Percentiles rank a stretch among this genome's conserved stretches.
Evolutionary conservation across 352 stramenopile species (phyloP).

Genomic region (Phytophthora meadii): DNA sequence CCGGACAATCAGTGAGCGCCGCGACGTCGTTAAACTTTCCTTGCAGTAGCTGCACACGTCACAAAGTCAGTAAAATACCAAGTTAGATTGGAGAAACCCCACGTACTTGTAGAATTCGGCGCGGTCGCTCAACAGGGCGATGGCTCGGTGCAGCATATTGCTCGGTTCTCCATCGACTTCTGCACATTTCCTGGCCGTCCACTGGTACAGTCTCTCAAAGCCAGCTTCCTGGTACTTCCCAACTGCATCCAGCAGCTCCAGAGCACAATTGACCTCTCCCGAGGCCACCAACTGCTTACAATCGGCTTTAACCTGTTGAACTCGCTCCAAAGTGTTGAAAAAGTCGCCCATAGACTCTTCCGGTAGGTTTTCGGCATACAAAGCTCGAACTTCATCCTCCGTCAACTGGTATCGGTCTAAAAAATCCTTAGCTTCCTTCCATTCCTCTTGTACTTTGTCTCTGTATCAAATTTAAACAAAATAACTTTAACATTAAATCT

Average conservation of each 20-base stretch:
- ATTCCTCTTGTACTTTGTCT: slow-evolving; percentile 51
- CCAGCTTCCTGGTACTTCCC: slow-evolving; percentile 85
- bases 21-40: slow-evolving; percentile 65
- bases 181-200: slow-evolving; percentile 83
- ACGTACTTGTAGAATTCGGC: slow-evolving; percentile 81
- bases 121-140: slow-evolving; percentile 67
- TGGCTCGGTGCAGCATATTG: slow-evolving; percentile 69
- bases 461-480: slow-evolving; percentile 31
- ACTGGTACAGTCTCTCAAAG: slow-evolving; percentile 89
- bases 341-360: slow-evolving; percentile 68
- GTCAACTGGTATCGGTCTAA: slow-evolving; percentile 75
- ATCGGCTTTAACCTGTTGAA: slow-evolving; percentile 75
- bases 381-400: slow-evolving; percentile 64
- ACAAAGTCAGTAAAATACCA: neutral
- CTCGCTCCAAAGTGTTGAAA: slow-evolving; percentile 71
- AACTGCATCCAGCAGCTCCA: slow-evolving; percentile 90
- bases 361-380: slow-evolving; percentile 48
- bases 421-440: slow-evolving; percentile 64
- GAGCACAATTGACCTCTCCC: slow-evolving; percentile 57
- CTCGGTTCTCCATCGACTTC: slow-evolving; percentile 74
- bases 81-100: neutral
- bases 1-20: slow-evolving; percentile 64
- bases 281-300: slow-evolving; percentile 64
- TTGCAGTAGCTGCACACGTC: slow-evolving; percentile 73
- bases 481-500: slow-evolving; percentile 14